Base-by-base conservation (phyloP, 2,329 filamentous ascomycete species). In the Cercospora zeae-maydis region DNA sequence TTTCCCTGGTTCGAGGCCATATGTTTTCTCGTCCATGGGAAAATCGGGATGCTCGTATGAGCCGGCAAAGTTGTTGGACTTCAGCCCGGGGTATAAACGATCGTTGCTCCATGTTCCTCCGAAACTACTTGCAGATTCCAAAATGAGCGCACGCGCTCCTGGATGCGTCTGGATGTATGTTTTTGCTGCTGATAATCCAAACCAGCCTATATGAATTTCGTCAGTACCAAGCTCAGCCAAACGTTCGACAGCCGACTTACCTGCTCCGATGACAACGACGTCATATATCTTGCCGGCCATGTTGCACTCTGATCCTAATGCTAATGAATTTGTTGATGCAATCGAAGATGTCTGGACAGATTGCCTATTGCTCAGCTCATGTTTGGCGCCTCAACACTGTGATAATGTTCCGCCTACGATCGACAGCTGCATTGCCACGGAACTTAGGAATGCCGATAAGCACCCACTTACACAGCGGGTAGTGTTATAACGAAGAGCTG, bases 51-150 rank as follows among this genome's bases (percentile, higher is more conserved):
- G 39, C 11, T 57, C 34, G 16, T 39, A 57, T 13, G 27, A 45
- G 10, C 54, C 54, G 5, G 39, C 33, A 16, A 57, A 39, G 24
- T 39, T 57, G 54, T 39, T 57, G 21, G 34, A 39, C 34, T 30
- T 39, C 36, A 57, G 54, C 14, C 39, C 27, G 2, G 54, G 54
- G 39, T 57, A 57, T 45, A 57, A 45, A 19, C 54, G 9, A 14
- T 57, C 31, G 13, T 45, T 24, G 54, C 54, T 57, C 54, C 54
- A 57, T 27, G 54, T 57, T 11, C 54, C 54, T 3, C 54, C 54
- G 39, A 57, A 27, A 21, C 34, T 57, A 19, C 14, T 16, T 27
- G 36, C 36, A 19, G 34, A n/a, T 21, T 57, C 54, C 19, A 57
- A 3, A 11, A 57, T 45, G 34, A 57, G 24, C 19, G 39, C 33